Evolutionary conservation across 108 stramenopile genomes (phyloP), one percentile per base, ranked within the genome.

Genomic region (Stephanodiscus triporus): DNA sequence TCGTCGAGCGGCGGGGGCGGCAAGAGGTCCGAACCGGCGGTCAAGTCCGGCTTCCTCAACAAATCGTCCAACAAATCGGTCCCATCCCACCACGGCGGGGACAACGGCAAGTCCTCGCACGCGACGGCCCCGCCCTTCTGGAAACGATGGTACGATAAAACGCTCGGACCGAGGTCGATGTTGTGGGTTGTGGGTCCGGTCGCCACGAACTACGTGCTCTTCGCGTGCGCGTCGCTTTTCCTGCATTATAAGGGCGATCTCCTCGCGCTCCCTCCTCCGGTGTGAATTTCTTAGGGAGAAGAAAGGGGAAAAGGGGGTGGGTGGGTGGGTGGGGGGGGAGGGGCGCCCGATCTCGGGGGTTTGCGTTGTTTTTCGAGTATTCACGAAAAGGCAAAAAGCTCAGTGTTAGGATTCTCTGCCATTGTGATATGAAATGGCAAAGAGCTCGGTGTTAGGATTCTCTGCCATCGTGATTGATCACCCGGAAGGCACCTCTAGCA

Each of bases 41-140:
- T 94, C 67, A 89, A 89, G 75, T 45, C 89, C 22, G 93, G 93
- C 38, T 94, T 94, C 70, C 68, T 94, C 68, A 91, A 94, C 62
- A 88, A 88, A 68, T 57, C 78, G 7, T 37, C 71, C 45, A 60
- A 51, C 8, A 23, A 23, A 34, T 63, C 59, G n/a, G 48, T 68
- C 2, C 23, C 19, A 77, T 75, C 14, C 75, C 68, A 27, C 23
- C 47, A 19, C 26, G n/a, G n/a, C 19, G 42, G 36, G 51, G 62
- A 66, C 55, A 48, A 47, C 34, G 19, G 4, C 36, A 83, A 55
- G 63, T 5, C 48, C 59, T 27, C 66, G 17, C 42, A n/a, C n/a
- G n/a, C 37, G 53, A 47, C 76, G 55, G 22, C 57, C 17, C 48
- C 54, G 36, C 71, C 71, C n/a, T 75, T 63, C 50, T 68, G 84